phyloP scores from a whole-genome alignment of 2,329 filamentous ascomycete species.

The Phaeophleospora eucalypticola region DNA sequence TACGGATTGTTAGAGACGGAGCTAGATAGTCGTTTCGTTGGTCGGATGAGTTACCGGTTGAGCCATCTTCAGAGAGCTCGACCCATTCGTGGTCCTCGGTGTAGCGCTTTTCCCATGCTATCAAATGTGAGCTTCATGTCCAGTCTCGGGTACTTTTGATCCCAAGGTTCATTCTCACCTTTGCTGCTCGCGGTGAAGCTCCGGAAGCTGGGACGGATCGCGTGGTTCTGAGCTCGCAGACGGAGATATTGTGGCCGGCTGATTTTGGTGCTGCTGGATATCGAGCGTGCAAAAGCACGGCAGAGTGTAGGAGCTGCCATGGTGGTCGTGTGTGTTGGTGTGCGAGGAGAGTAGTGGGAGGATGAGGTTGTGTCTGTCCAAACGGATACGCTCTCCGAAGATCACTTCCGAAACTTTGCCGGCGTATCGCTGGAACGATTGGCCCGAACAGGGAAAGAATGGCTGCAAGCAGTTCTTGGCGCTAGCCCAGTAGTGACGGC shows the following conservation, averaged over 20 bases:
- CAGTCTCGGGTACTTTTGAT: neutral
- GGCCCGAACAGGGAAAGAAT: neutral
- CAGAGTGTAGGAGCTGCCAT: constrained; percentile 19
- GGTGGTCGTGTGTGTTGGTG: neutral
- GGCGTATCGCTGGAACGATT: neutral
- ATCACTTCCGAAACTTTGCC: neutral
- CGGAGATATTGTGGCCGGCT: constrained; percentile 27
- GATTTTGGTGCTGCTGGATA: constrained; percentile 22
- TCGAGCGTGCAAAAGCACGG: constrained; percentile 20
- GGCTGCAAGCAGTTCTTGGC: no score
- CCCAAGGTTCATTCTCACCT: constrained; percentile 18
- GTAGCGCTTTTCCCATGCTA: constrained; percentile 73
- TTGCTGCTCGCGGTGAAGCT: constrained; percentile 28
- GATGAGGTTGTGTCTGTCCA: neutral
- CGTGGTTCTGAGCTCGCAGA: constrained; percentile 20
- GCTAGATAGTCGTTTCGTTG: no score
- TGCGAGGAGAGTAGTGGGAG: neutral
- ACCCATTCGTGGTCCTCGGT: constrained; percentile 99
- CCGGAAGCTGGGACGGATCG: constrained; percentile 17
- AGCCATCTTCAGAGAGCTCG: constrained; percentile 77
- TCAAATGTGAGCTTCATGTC: neutral
- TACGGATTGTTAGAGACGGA: constrained; percentile 2
- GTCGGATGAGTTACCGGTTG: constrained; percentile 67
- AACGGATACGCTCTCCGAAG: neutral
- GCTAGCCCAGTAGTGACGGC: no score